Conservation (phyloP, 2,329 filamentous ascomycete genomes). For the Zalaria obscura region DNA sequence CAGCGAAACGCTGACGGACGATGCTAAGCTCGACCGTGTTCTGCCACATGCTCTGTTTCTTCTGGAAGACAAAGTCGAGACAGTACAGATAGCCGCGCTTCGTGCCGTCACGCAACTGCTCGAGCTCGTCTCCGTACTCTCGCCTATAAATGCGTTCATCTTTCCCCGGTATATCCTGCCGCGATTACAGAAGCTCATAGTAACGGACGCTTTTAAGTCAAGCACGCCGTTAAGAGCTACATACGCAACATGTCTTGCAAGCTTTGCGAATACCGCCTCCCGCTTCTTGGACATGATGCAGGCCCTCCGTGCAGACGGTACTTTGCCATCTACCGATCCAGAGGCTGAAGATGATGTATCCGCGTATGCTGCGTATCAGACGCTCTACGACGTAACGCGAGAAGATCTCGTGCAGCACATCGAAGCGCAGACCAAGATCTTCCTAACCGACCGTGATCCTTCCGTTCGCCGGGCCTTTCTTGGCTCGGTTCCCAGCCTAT, state of each 20-base stretch:
- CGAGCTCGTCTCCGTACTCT: slow-evolving; percentile 76
- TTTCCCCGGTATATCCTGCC: slow-evolving; percentile 54
- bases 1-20: slow-evolving; percentile 79
- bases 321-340: slow-evolving; percentile 61
- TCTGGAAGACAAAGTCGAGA: slow-evolving; percentile 66
- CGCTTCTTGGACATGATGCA: slow-evolving; percentile 85
- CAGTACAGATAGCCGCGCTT: slow-evolving; percentile 74
- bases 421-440: slow-evolving; percentile 73
- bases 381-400: slow-evolving; percentile 76
- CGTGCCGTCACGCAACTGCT: slow-evolving; percentile 80
- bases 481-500: slow-evolving; percentile 79
- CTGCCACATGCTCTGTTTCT: slow-evolving; percentile 78
- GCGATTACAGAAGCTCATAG: slow-evolving; percentile 42
- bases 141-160: slow-evolving; percentile 54
- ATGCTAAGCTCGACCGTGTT: slow-evolving; percentile 87
- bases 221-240: slow-evolving; percentile 67
- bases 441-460: slow-evolving; percentile 75
- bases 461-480: slow-evolving; percentile 84
- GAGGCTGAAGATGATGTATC: slow-evolving; percentile 63
- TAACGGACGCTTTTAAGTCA: slow-evolving; percentile 27
- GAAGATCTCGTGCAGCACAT: slow-evolving; percentile 71
- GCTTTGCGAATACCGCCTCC: slow-evolving; percentile 70
- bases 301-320: slow-evolving; percentile 69
- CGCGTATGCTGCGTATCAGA: slow-evolving; percentile 58
- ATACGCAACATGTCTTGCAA: slow-evolving; percentile 85